phyloP scores from a whole-genome alignment of 176 grass and related monocot species.

The Bromus sterilis region DNA sequence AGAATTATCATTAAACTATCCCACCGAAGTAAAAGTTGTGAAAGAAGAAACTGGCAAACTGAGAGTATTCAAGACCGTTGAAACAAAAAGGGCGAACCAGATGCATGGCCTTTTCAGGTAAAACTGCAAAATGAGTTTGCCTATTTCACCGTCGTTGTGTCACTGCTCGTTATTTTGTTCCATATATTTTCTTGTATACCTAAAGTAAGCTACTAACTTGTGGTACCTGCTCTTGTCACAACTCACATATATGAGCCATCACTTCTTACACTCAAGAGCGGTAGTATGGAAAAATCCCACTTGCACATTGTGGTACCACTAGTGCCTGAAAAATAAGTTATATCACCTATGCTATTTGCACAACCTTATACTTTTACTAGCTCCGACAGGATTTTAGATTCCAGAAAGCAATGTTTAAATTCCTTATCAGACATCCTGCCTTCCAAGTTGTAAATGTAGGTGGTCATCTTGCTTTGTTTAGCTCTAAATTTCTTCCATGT shows the following conservation, averaged over 20 bases:
- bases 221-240: background rate
- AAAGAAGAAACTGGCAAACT: constrained; percentile 69
- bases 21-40: constrained; percentile 67
- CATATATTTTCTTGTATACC: background rate
- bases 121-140: background rate
- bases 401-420: background rate
- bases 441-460: background rate
- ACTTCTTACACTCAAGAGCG: background rate
- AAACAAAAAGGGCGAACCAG: constrained; percentile 80
- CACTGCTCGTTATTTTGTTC: constrained; percentile 6
- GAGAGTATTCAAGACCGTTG: constrained; percentile 57
- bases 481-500: background rate
- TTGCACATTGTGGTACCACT: background rate
- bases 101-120: constrained; percentile 99
- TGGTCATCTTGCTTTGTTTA: background rate
- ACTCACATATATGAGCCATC: background rate
- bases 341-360: background rate
- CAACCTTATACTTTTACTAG: background rate
- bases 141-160: background rate
- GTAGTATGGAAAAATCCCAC: background rate
- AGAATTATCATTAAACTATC: constrained; percentile 68
- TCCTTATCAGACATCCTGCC: background rate
- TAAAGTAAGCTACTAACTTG: background rate
- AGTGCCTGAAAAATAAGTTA: constrained; percentile 3
- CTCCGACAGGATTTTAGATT: background rate